A percentile compares a stretch with the other conserved stretches of the same genome.
These are phyloP conservation scores for Paraurostyla sp. DNA, from an alignment of 73 alveolate species.

Conservation along the genomic window DNA sequence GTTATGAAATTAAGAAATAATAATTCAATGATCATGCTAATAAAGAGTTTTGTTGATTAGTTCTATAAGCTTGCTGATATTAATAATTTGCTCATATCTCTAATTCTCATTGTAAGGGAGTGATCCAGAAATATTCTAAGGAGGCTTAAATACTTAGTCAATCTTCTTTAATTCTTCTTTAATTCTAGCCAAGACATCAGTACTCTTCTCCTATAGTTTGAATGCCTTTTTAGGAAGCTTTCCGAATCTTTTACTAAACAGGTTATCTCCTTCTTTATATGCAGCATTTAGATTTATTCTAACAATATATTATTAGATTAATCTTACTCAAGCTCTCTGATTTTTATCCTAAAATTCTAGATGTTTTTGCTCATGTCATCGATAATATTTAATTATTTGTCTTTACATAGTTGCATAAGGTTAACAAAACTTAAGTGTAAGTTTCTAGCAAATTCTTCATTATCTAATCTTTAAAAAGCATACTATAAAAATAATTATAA, in stretches of 20 bases:
- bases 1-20: not conserved
- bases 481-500: not conserved
- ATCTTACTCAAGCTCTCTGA: constrained; percentile 34
- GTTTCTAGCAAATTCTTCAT: constrained; percentile 29
- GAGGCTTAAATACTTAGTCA: constrained; percentile 3
- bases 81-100: not conserved
- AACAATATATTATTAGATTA: not conserved
- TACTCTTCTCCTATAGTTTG: constrained; percentile 1
- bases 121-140: not conserved
- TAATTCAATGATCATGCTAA: not conserved
- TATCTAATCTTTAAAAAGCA: constrained; percentile 29
- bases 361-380: constrained; percentile 41
- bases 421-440: not conserved
- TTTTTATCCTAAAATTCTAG: constrained; percentile 18
- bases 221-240: constrained; percentile 24
- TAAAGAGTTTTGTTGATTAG: constrained; percentile 9
- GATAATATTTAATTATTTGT: not conserved
- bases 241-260: not conserved
- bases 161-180: constrained; percentile 24
- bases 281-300: constrained; percentile 33
- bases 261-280: constrained; percentile 17
- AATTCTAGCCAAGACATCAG: not conserved
- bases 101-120: constrained; percentile 10
- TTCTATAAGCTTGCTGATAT: not conserved
- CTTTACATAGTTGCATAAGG: not conserved